Evolutionary conservation across 2,329 filamentous ascomycete genomes (phyloP), one percentile per base, ranked within the genome.

Genomic region (Daldinia sp.): DNA sequence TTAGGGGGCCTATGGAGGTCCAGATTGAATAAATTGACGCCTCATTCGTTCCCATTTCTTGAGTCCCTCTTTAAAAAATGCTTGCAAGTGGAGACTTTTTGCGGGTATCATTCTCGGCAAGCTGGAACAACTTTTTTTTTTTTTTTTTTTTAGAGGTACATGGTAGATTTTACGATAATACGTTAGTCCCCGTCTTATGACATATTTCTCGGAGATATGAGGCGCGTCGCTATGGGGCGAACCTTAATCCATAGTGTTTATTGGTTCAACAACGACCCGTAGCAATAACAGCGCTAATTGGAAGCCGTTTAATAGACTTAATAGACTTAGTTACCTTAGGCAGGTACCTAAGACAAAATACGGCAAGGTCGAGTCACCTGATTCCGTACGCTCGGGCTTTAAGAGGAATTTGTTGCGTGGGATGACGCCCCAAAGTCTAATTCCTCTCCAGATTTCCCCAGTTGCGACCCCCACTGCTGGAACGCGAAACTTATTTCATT

Each of bases 41-140:
- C 26, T 55, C 46, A 55, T 60, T 60, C 51, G 57, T 57, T 13
- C 23, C 42, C 39, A 35, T 35, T 67, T 15, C 13, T 30, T 20
- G 6, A 30, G 35, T 53, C 18, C 51, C 57, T 57, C 23, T 20
- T 58, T 10, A 44, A 44, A 35, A 59, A 56, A 60, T 46, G 54
- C 26, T 12, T 13, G 28, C 13, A 55, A 59, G 59, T 59, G 58
- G 35, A 57, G 37, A 23, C 20, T 35, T 35, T 35, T 41, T 18
- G 39, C 60, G 63, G 56, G 44, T 67, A 54, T 44, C 37, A 35
- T 63, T 61, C 46, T 69, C 63, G 67, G 67, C 33, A 67, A 64
- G 46, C 58, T 59, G 51, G 61, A 54, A 42, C 26, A 37, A 37
- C 35, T 37, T 37, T 37, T 13, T 37, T 37, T 37, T 37, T 37